phyloP scores from a whole-genome alignment of 495 filamentous ascomycete genomes.

The Penicillium desertorum region DNA sequence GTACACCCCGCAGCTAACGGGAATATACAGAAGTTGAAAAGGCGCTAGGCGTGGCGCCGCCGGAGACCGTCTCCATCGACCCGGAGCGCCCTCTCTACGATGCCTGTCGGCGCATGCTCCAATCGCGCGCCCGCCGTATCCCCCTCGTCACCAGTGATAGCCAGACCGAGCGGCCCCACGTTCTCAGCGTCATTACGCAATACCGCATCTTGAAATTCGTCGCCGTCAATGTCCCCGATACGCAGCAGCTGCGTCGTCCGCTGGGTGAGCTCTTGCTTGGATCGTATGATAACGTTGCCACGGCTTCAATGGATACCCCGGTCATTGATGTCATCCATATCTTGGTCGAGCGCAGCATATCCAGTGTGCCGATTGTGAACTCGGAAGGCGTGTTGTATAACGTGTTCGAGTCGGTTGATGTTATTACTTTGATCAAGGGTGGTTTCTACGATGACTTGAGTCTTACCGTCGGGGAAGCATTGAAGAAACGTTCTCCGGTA shows the following conservation, averaged over 20 bases:
- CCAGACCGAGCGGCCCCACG: conserved; percentile 88
- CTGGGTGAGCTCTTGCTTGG: conserved; percentile 83
- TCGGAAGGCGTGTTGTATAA: conserved; percentile 79
- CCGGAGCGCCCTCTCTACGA: conserved; percentile 89
- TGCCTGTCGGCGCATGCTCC: conserved; percentile 90
- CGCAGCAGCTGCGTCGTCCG: conserved; percentile 83
- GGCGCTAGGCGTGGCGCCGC: conserved; percentile 83
- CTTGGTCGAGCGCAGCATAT: conserved; percentile 90
- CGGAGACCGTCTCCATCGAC: conserved; percentile 94
- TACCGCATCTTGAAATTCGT: conserved; percentile 99
- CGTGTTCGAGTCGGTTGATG: conserved; percentile 96
- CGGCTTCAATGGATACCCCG: conserved; percentile 85
- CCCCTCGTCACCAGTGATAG: conserved; percentile 93
- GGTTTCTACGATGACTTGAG: conserved; percentile 88
- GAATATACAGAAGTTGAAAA: conserved; percentile 77
- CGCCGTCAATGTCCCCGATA: conserved; percentile 92
- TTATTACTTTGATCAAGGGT: conserved; percentile 92
- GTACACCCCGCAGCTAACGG: conserved; percentile 2
- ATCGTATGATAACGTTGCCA: conserved; percentile 76
- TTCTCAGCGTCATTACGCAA: conserved; percentile 95
- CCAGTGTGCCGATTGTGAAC: conserved; percentile 91
- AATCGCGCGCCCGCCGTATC: conserved; percentile 88
- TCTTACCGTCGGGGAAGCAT: conserved; percentile 82
- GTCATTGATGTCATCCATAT: conserved; percentile 96
- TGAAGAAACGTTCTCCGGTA: conserved; percentile 81